phyloP scores from a whole-genome alignment of 129 eudicot species.

The Ambrosia artemisiifolia region DNA sequence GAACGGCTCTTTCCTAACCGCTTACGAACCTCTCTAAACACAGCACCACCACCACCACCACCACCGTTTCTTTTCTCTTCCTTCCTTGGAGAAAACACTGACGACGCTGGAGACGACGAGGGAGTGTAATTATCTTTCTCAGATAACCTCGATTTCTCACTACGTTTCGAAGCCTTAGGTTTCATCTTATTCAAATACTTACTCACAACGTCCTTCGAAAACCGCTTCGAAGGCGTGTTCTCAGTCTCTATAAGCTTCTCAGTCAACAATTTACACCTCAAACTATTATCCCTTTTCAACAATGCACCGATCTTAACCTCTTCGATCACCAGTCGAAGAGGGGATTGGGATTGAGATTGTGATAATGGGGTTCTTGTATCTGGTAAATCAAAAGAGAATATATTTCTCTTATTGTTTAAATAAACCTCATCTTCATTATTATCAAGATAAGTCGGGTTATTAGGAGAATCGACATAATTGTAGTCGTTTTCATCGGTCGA shows the following conservation, averaged over 20 bases:
- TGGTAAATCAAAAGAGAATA: conserved; percentile 15
- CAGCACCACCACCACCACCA: conserved; percentile 38
- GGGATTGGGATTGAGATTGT: conserved; percentile 37
- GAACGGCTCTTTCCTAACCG: conserved; percentile 62
- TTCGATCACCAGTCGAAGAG: conserved; percentile 42
- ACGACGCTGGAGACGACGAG: conserved; percentile 51
- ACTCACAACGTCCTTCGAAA: conserved; percentile 37
- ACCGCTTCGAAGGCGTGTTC: conserved; percentile 28
- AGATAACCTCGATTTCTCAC: conserved; percentile 34
- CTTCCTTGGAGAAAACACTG: conserved; percentile 48
- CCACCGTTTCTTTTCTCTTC: conserved; percentile 36
- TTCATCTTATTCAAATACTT: conserved; percentile 60
- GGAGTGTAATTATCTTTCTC: conserved; percentile 47
- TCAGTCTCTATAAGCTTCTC: conserved; percentile 26
- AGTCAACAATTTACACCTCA: conserved; percentile 41
- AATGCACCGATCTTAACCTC: conserved; percentile 33
- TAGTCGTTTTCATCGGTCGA: conserved; percentile 8
- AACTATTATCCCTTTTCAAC: conserved; percentile 52
- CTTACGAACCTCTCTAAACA: conserved; percentile 39
- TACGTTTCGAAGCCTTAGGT: conserved; percentile 49
- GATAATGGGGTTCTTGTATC: conserved; percentile 27
- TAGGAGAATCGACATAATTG: background rate
- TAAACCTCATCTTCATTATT: conserved; percentile 31
- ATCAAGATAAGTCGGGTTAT: no score
- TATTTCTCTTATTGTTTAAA: background rate